Base-by-base conservation (phyloP, 1,284 basidiomycete genomes). In the Tetrapyrgos nigripes region DNA sequence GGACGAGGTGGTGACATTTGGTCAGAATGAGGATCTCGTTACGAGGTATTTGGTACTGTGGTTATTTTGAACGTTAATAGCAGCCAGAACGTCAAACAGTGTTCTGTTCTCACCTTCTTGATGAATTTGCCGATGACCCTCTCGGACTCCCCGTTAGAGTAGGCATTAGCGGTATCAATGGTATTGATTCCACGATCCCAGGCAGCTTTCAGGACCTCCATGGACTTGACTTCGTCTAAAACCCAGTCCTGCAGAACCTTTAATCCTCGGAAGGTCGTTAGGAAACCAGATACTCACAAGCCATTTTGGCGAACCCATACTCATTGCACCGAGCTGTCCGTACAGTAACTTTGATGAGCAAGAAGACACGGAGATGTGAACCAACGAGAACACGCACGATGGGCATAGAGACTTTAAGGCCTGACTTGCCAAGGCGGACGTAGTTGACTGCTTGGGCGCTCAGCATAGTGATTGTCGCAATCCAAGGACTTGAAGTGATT, bases 361-460 rank as follows among this genome's bases (percentile, higher is more conserved):
- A 45, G 35, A 10, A n/a, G 37, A 23, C 5, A 40, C 19, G 13
- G 27, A n/a, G 5, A 26, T 3, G 23, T n/a, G n/a, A n/a, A n/a
- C n/a, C n/a, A n/a, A 48, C n/a, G 10, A 19, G 17, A 19, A 9
- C 4, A 66, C 70, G 54, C 37, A 75, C 73, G 50, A 79, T 77
- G 19, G 77, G 75, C n/a, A 76, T 74, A 3, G 80, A 81, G 21
- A 83, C 79, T 40, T 76, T 74, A 33, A 81, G 70, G 5, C 79
- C 79, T 1, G 72, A 73, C 43, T 72, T 73, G 24, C 80, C 79
- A 2, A 81, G 70, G 19, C 50, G 58, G n/a, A 44, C 50, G 24
- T 60, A 62, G 27, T 57, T 31, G 17, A 59, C 58, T 46, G 50
- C 23, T 23, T 6, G 10, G 27, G 19, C 31, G n/a, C n/a, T n/a